Evolutionary conservation across 768 basidiomycete genomes (phyloP).

Genomic region (Pholiota molesta): DNA sequence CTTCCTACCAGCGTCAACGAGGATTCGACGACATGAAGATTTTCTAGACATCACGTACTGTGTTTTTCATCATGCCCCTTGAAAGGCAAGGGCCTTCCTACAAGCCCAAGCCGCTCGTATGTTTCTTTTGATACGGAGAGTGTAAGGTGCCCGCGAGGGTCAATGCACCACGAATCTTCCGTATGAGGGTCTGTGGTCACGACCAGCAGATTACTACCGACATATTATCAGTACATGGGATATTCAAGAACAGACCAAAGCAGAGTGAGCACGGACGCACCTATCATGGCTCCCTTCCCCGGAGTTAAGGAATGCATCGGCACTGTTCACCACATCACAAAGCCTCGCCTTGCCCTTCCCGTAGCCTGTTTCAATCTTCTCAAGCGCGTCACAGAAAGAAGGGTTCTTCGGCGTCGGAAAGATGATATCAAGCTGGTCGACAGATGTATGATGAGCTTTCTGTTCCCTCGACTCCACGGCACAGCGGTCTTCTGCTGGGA

Average conservation of each 20-base stretch:
- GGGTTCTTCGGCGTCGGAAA: conserved; percentile 55
- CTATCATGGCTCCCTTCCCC: conserved; percentile 21
- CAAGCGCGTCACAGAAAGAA: conserved; percentile 41
- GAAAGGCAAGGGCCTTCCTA: conserved; percentile 58
- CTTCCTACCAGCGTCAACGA: conserved; percentile 31
- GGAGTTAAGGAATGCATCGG: conserved; percentile 30
- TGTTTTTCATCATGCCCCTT: conserved; percentile 49
- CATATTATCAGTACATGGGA: neutral
- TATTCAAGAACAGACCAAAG: neutral
- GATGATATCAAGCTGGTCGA: conserved; percentile 60
- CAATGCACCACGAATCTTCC: conserved; percentile 73
- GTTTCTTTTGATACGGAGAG: conserved; percentile 56
- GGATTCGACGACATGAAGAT: neutral
- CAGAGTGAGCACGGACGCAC: conserved; percentile 21
- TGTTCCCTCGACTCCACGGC: neutral
- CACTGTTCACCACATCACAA: conserved; percentile 43
- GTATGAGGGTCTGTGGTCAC: conserved; percentile 33
- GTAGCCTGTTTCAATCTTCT: conserved; percentile 46
- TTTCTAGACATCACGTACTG: conserved; percentile 37
- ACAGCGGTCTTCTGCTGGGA: conserved; percentile 3
- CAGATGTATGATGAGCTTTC: neutral
- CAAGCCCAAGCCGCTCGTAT: conserved; percentile 63
- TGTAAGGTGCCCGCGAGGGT: conserved; percentile 61
- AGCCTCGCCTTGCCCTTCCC: conserved; percentile 46
- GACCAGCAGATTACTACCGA: conserved; percentile 39